Evolutionary conservation across 1,139 yeast species (phyloP).

Genomic region (Saccharomyces hybrid): DNA sequence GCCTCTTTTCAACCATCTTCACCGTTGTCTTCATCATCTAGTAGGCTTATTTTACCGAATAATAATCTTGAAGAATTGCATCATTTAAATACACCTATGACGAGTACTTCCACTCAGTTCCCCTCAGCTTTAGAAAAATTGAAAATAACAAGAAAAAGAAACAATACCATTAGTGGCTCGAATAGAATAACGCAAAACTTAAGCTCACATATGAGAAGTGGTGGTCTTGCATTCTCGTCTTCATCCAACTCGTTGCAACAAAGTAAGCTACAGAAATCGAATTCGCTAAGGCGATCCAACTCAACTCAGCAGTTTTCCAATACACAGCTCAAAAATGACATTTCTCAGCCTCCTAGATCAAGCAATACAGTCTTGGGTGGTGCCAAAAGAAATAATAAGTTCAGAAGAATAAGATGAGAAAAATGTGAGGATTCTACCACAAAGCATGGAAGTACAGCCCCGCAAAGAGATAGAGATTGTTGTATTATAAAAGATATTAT

Average conservation of each 20-base stretch:
- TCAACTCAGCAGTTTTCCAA: constrained; percentile 1
- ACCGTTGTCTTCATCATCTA: background rate
- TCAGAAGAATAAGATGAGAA: constrained; percentile 7
- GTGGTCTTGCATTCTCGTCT: constrained; percentile 5
- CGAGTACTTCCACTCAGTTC: constrained; percentile 7
- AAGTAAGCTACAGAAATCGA: background rate
- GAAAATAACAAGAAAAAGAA: constrained; percentile 14
- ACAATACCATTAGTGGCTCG: constrained; percentile 12
- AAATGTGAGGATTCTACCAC: background rate
- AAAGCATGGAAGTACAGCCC: background rate
- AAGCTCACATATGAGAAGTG: constrained; percentile 13
- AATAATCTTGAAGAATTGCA: background rate
- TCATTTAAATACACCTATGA: background rate
- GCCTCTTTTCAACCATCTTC: background rate
- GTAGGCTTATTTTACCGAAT: background rate
- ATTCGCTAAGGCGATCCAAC: background rate
- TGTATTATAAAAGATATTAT: background rate
- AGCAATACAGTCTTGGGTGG: background rate
- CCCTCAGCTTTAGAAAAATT: constrained; percentile 20
- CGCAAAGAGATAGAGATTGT: background rate
- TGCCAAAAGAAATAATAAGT: constrained; percentile 4
- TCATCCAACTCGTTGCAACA: background rate
- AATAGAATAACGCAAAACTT: constrained; percentile 13
- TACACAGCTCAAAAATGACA: background rate
- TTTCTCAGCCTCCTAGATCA: background rate